A percentile compares a stretch with the other conserved stretches of the same genome.
Evolutionary conservation across 129 eudicot genomes (phyloP).

Genomic region (Chrysanthemum makinoi): DNA sequence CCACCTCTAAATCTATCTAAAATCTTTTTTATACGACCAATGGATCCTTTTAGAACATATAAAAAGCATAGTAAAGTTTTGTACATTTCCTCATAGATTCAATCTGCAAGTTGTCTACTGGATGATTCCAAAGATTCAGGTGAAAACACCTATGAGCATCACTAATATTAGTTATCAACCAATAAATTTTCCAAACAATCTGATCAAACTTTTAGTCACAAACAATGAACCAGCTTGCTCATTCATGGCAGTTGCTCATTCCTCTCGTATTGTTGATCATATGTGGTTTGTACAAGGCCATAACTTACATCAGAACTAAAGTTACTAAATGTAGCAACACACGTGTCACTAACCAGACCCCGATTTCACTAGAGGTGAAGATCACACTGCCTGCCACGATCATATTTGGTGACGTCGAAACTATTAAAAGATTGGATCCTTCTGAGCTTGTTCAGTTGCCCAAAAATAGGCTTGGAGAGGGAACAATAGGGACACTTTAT

Average conservation of each 20-base stretch:
- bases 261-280: slow-evolving; percentile 18
- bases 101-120: slow-evolving; percentile 25
- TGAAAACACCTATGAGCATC: slow-evolving; percentile 27
- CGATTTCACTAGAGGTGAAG: slow-evolving; percentile 40
- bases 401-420: slow-evolving; percentile 38
- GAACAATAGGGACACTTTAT: slow-evolving; percentile 46
- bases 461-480: slow-evolving; percentile 44
- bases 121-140: slow-evolving; percentile 46
- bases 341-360: slow-evolving; percentile 35
- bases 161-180: slow-evolving; percentile 9
- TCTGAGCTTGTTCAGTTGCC: slow-evolving; percentile 46
- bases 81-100: slow-evolving; percentile 8
- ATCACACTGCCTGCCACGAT: slow-evolving; percentile 40
- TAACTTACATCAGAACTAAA: slow-evolving; percentile 17
- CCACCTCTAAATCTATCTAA: too few relatives aligned
- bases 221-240: slow-evolving; percentile 18
- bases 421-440: slow-evolving; percentile 27
- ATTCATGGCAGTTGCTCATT: slow-evolving; percentile 19
- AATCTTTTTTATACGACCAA: too few relatives aligned
- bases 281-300: slow-evolving; percentile 27
- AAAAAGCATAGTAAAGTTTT: too few relatives aligned
- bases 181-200: background rate
- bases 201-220: slow-evolving; percentile 10
- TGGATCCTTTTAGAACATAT: too few relatives aligned
- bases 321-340: slow-evolving; percentile 23